phyloP scores from a whole-genome alignment of 2,329 filamentous ascomycete species.

The Helicocarpus griseus region DNA sequence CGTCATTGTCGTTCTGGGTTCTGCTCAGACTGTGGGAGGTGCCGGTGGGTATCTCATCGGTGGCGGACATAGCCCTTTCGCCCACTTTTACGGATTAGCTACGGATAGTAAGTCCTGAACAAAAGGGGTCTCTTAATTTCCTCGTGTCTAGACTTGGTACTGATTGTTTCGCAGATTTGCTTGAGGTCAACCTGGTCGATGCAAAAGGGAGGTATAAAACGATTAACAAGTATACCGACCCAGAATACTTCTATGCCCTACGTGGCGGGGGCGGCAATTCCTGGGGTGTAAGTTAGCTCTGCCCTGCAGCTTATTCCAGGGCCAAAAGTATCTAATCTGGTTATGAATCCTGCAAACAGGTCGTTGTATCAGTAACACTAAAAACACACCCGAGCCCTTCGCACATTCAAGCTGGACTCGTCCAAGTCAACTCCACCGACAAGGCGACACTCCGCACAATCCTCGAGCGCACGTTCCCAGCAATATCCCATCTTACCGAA shows the following conservation, averaged over 20 bases:
- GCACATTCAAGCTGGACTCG: constrained; percentile 19
- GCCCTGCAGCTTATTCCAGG: background rate
- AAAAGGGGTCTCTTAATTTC: background rate
- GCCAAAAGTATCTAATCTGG: background rate
- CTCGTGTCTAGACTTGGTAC: constrained; percentile 11
- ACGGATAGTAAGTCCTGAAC: constrained; percentile 17
- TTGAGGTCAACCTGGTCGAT: constrained; percentile 17
- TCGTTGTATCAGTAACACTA: constrained; percentile 18
- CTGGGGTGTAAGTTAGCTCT: constrained; percentile 16
- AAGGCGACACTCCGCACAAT: constrained; percentile 14
- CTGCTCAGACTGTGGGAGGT: constrained; percentile 18
- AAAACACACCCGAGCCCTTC: constrained; percentile 19
- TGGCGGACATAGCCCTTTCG: constrained; percentile 19
- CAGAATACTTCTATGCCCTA: constrained; percentile 19
- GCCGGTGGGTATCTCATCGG: constrained; percentile 21
- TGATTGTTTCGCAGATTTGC: no score
- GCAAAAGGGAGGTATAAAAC: constrained; percentile 13
- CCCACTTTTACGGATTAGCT: constrained; percentile 19
- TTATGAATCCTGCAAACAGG: constrained; percentile 4
- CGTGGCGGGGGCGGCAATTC: constrained; percentile 19
- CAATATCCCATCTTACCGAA: constrained; percentile 18
- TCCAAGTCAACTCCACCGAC: constrained; percentile 20
- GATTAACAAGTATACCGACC: constrained; percentile 18
- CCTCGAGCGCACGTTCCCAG: constrained; percentile 14
- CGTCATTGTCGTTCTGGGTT: constrained; percentile 18